Conservation (phyloP, 345 rosid species). For the Luvunga scandens region DNA sequence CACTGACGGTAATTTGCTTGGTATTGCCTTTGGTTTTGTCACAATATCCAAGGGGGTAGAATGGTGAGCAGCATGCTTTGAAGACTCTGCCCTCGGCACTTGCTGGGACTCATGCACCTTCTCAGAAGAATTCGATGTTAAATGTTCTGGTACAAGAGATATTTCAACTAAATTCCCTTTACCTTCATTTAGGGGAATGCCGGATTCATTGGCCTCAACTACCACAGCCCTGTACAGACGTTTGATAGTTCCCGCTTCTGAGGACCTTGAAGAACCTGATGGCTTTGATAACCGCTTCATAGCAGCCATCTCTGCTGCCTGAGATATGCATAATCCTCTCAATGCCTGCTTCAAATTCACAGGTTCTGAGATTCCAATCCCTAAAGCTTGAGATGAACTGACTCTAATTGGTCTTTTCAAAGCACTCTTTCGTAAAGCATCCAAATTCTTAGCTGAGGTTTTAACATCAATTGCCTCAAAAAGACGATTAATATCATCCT, state of each 20-base stretch:
- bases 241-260: slow-evolving; percentile 63
- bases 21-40: slow-evolving; percentile 13
- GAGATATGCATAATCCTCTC: slow-evolving; percentile 76
- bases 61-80: slow-evolving; percentile 23
- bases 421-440: slow-evolving; percentile 50
- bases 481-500: slow-evolving; percentile 70
- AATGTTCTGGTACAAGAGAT: slow-evolving; percentile 57
- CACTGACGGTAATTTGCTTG: slow-evolving; percentile 16
- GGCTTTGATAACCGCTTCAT: slow-evolving; percentile 66
- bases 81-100: slow-evolving; percentile 23
- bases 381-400: slow-evolving; percentile 52
- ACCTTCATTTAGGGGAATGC: slow-evolving; percentile 37
- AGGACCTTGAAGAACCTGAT: slow-evolving; percentile 36
- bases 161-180: slow-evolving; percentile 53
- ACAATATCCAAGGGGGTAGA: slow-evolving; percentile 22
- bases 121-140: slow-evolving; percentile 23
- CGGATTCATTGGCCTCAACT: slow-evolving; percentile 57
- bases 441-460: slow-evolving; percentile 40
- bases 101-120: slow-evolving; percentile 29
- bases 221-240: slow-evolving; percentile 61
- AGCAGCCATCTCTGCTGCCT: slow-evolving; percentile 87
- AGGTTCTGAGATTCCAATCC: slow-evolving; percentile 67
- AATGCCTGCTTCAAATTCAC: slow-evolving; percentile 82
- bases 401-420: slow-evolving; percentile 69
- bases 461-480: slow-evolving; percentile 57